Percentiles rank a stretch among this genome's conserved stretches.
Conservation (phyloP, 306 rosid genomes). For the Psophocarpus tetragonolobus region DNA sequence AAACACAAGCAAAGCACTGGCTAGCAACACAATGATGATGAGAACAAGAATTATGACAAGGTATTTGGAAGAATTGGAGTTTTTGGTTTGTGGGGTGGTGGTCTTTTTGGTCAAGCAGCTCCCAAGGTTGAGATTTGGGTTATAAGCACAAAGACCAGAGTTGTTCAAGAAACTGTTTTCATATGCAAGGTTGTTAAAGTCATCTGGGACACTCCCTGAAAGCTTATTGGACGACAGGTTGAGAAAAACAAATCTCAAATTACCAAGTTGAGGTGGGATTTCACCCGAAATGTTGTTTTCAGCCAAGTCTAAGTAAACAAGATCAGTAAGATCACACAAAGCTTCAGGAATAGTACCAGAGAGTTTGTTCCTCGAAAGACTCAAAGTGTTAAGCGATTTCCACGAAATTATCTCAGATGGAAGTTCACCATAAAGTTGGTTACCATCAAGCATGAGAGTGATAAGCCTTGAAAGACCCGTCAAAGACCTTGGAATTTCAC, state of each 20-base stretch:
- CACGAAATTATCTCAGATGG: not conserved
- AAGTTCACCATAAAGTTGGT: not conserved
- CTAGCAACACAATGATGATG: not conserved
- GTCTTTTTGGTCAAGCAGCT: not conserved
- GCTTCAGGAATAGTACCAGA: not conserved
- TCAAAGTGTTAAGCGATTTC: not conserved
- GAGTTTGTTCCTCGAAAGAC: not conserved
- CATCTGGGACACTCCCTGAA: not conserved
- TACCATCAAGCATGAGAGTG: not conserved
- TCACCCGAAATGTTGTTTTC: not conserved
- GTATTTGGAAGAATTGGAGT: not conserved
- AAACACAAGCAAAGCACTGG: not conserved
- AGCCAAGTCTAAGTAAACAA: not conserved
- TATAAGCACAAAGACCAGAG: not conserved
- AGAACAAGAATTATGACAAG: not conserved
- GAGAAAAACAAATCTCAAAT: not conserved
- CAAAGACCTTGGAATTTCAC: not conserved
- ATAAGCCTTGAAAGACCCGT: not conserved
- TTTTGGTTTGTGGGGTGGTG: not conserved
- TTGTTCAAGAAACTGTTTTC: not conserved
- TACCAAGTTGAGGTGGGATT: not conserved
- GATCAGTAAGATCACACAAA: not conserved
- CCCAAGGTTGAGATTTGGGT: not conserved
- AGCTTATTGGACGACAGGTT: not conserved
- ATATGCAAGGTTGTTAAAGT: not conserved